Evolutionary conservation across 2,329 filamentous ascomycete genomes (phyloP), one percentile per base, ranked within the genome.

Genomic region (Aspergillus quadrilineatus): DNA sequence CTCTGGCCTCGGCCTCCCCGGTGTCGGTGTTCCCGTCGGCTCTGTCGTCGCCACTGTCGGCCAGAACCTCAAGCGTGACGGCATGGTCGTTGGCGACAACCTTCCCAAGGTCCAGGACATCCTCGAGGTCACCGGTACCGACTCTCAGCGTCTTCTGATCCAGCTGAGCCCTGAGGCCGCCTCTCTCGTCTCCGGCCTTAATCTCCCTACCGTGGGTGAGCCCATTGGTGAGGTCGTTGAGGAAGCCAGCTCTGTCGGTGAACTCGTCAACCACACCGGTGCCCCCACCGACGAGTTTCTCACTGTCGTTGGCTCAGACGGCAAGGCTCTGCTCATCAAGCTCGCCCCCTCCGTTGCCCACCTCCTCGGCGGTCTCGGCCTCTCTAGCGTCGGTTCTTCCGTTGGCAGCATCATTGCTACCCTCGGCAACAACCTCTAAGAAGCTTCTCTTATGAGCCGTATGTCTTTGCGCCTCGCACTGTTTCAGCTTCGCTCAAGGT

Each of bases 111-210:
- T 68, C 45, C 56, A 65, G 53, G 55, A 64, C 36, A 61, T 66
- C 58, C 65, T 73, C 39, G 65, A 65, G 37, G 63, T 72, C 58
- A 65, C 65, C 49, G 69, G 69, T 44, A 54, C 64, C 51, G 61
- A 69, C 49, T 58, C 63, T 44, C 59, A 68, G 59, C 56, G 61
- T 29, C 69, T 73, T 29, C 67, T 73, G 39, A 50, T 73, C 58
- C 57, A 73, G 63, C 66, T 73, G 37, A 65, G 61, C 60, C 69
- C 65, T 53, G 43, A 57, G 9, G 60, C 67, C 39, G 43, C 63
- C n/a, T 53, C 50, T 36, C 63, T 68, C 15, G 47, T 69, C 42
- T 39, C 59, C 26, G 62, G 65, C 26, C 63, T 69, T 22, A 61
- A 61, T 42, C 67, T 69, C n/a, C 65, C 66, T 39, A 48, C 36